Conservation (phyloP, 257 asterid species). For the Verbena officinalis region DNA sequence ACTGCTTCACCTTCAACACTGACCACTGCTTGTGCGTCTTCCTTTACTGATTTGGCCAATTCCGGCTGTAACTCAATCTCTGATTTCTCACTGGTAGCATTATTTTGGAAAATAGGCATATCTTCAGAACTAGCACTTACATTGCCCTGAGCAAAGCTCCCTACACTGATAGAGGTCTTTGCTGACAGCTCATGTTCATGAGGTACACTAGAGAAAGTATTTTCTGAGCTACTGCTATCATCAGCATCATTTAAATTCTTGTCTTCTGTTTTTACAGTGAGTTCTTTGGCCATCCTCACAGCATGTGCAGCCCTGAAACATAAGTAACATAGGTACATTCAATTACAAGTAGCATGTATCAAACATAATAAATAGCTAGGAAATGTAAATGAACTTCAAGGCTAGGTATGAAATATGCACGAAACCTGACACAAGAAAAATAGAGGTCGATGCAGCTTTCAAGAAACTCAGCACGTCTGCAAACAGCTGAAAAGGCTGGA, state of each 20-base stretch:
- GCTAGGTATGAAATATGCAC: slow-evolving; percentile 20
- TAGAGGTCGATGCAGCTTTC: slow-evolving; percentile 94
- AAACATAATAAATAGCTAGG: slow-evolving; percentile 19
- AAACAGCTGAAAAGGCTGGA: slow-evolving; percentile 84
- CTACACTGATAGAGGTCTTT: slow-evolving; percentile 80
- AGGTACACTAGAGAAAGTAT: slow-evolving; percentile 92
- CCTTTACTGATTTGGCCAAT: slow-evolving; percentile 49
- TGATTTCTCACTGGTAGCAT: slow-evolving; percentile 41
- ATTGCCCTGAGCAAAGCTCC: slow-evolving; percentile 85
- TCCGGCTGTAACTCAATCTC: slow-evolving; percentile 46
- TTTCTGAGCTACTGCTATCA: slow-evolving; percentile 83
- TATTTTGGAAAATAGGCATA: slow-evolving; percentile 44
- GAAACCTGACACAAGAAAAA: slow-evolving; percentile 95
- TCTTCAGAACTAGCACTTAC: slow-evolving; percentile 91
- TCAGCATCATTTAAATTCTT: slow-evolving; percentile 72
- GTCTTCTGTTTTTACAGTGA: slow-evolving; percentile 66
- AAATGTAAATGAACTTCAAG: slow-evolving; percentile 11
- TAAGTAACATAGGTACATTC: slow-evolving; percentile 19
- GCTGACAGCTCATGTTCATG: slow-evolving; percentile 79
- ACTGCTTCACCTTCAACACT: slow-evolving; percentile 55
- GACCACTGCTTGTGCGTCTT: slow-evolving; percentile 46
- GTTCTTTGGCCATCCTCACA: slow-evolving; percentile 88
- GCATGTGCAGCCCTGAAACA: slow-evolving; percentile 87
- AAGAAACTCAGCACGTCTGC: slow-evolving; percentile 89
- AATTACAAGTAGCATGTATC: slow-evolving; percentile 21